These are phyloP conservation scores for Medicago truncatula DNA, from an alignment of 306 rosid genomes.

Conservation along the genomic window DNA sequence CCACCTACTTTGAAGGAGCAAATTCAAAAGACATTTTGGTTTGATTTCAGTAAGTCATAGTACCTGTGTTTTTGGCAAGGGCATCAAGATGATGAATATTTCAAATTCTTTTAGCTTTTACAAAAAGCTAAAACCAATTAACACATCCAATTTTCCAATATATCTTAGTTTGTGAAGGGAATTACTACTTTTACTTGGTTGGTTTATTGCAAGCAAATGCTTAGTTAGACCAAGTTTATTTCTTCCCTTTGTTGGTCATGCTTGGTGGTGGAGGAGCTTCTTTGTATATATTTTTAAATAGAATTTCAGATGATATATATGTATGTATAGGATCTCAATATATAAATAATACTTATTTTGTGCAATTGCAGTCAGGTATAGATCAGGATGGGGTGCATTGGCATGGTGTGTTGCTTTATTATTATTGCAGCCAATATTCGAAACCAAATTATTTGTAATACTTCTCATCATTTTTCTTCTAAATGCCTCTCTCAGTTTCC, in stretches of 20 bases:
- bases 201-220: slow-evolving; percentile 28
- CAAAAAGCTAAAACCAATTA: not conserved
- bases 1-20: slow-evolving; percentile 40
- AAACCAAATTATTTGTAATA: slow-evolving; percentile 29
- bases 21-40: slow-evolving; percentile 35
- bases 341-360: slow-evolving; percentile 29
- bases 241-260: slow-evolving; percentile 16
- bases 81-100: slow-evolving; percentile 27
- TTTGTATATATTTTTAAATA: not conserved
- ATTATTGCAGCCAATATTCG: slow-evolving; percentile 19
- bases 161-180: not conserved
- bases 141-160: not conserved
- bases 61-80: not conserved
- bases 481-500: slow-evolving; percentile 5
- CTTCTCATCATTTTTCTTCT: slow-evolving; percentile 9
- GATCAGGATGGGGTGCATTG: slow-evolving; percentile 34
- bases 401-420: slow-evolving; percentile 37
- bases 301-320: not conserved
- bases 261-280: not conserved
- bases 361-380: slow-evolving; percentile 30
- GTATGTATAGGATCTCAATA: slow-evolving; percentile 1
- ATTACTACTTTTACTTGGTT: not conserved
- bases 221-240: not conserved
- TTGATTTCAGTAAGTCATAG: slow-evolving; percentile 38
- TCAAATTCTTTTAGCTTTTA: not conserved